Percentiles rank a stretch among this genome's conserved stretches.
Conservation (phyloP, 2,329 filamentous ascomycete species). For the Cladosporium sp. region DNA sequence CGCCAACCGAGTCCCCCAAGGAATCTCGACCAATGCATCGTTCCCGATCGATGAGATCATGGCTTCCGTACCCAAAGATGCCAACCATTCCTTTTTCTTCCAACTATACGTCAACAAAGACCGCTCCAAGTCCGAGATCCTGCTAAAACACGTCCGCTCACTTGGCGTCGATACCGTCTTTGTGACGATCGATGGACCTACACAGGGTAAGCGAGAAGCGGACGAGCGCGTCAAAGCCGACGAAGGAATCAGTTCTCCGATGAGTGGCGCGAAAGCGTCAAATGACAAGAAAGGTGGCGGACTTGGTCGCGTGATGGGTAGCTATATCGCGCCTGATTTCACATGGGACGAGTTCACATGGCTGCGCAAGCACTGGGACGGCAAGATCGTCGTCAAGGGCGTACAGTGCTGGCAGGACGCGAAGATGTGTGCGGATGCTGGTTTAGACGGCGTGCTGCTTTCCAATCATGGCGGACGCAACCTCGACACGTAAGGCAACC, state of each 20-base stretch:
- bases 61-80: slow-evolving; percentile 24
- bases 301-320: slow-evolving; percentile 56
- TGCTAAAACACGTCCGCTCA: slow-evolving; percentile 49
- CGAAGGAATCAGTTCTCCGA: slow-evolving; percentile 45
- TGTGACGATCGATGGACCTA: slow-evolving; percentile 60
- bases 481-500: slow-evolving; percentile 41
- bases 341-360: slow-evolving; percentile 51
- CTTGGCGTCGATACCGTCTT: slow-evolving; percentile 56
- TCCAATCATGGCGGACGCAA: slow-evolving; percentile 35
- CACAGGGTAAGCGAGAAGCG: slow-evolving; percentile 56
- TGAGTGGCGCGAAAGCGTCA: slow-evolving; percentile 51
- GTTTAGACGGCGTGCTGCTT: slow-evolving; percentile 22
- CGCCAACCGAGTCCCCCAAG: slow-evolving; percentile 31
- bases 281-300: slow-evolving; percentile 58
- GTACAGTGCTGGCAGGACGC: slow-evolving; percentile 41
- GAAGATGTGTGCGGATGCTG: slow-evolving; percentile 9
- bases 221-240: slow-evolving; percentile 52
- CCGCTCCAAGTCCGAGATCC: slow-evolving; percentile 50
- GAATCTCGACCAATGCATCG: slow-evolving; percentile 36
- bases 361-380: slow-evolving; percentile 42
- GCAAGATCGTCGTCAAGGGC: slow-evolving; percentile 41
- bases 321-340: slow-evolving; percentile 58
- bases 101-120: slow-evolving; percentile 65
- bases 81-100: slow-evolving; percentile 51
- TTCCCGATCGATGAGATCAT: slow-evolving; percentile 35